These are phyloP conservation scores for Solanum acaule DNA, from an alignment of 257 asterid genomes.

Conservation along the genomic window DNA sequence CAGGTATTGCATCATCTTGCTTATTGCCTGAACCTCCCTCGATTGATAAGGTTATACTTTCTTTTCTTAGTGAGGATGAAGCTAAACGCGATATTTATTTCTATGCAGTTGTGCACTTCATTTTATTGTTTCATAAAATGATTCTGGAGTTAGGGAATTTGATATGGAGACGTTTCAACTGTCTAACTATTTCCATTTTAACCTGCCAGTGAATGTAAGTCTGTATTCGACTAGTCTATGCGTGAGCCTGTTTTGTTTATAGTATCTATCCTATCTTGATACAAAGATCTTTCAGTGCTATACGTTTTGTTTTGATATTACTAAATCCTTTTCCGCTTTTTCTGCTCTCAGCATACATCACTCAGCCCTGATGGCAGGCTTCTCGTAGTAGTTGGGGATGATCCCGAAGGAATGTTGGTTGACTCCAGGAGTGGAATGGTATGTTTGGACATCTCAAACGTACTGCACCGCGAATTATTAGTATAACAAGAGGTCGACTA, in stretches of 20 bases:
- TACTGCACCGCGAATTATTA: background rate
- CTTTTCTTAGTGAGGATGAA: background rate
- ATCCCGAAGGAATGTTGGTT: background rate
- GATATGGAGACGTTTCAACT: conserved; percentile 78
- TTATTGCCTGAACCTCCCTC: background rate
- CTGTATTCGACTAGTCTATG: background rate
- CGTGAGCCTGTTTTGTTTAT: background rate
- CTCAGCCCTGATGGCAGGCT: conserved; percentile 78
- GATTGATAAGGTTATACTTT: background rate
- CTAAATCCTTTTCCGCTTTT: background rate
- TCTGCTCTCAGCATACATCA: conserved; percentile 67
- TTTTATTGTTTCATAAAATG: conserved; percentile 80
- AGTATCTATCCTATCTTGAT: background rate
- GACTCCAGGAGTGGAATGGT: background rate
- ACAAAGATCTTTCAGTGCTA: background rate
- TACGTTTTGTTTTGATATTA: background rate
- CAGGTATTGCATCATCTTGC: conserved; percentile 33
- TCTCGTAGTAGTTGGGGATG: conserved; percentile 12
- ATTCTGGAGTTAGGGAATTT: conserved; percentile 71
- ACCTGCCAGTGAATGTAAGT: conserved; percentile 91
- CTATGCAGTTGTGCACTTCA: conserved; percentile 75
- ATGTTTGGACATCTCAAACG: background rate
- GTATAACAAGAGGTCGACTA: background rate
- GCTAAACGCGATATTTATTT: conserved; percentile 16
- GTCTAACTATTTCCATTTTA: conserved; percentile 50